phyloP scores from a whole-genome alignment of 31 red algal genomes.

The Odonthalia washingtoniensis region DNA sequence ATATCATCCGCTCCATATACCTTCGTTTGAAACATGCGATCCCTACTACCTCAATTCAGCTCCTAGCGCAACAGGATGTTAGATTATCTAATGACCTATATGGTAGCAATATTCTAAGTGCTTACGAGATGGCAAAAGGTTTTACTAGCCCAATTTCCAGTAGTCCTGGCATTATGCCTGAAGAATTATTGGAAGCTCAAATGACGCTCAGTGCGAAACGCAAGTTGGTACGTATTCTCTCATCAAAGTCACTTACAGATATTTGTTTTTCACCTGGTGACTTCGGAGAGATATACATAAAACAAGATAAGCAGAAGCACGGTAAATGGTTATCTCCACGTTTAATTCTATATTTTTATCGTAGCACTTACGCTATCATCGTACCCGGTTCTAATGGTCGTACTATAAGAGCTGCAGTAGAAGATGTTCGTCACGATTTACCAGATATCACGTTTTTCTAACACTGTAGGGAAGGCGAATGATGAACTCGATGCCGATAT shows the following conservation, averaged over 20 bases:
- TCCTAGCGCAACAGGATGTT: constrained; percentile 6
- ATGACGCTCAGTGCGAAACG: neutral
- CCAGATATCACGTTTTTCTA: too few species aligned
- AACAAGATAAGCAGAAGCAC: too few species aligned
- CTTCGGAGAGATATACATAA: too few species aligned
- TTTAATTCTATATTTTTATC: too few species aligned
- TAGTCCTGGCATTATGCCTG: neutral
- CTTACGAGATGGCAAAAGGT: constrained; percentile 44
- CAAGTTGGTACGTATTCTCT: constrained; percentile 42
- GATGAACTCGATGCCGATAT: too few species aligned
- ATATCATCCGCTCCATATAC: constrained; percentile 27
- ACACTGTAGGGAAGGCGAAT: too few species aligned
- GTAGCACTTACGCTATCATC: too few species aligned
- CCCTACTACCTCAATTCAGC: neutral
- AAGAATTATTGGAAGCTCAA: constrained; percentile 24
- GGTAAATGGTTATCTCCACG: neutral
- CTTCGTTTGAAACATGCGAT: constrained; percentile 28
- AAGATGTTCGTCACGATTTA: too few species aligned
- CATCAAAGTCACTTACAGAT: too few species aligned
- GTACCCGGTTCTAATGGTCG: too few species aligned
- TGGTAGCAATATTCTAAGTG: constrained; percentile 18
- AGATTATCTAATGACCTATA: constrained; percentile 26
- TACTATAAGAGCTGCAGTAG: too few species aligned
- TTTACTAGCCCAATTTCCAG: neutral
- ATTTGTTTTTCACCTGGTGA: too few species aligned